Evolutionary conservation across 345 rosid genomes (phyloP).

Genomic region (Geranium brycei): DNA sequence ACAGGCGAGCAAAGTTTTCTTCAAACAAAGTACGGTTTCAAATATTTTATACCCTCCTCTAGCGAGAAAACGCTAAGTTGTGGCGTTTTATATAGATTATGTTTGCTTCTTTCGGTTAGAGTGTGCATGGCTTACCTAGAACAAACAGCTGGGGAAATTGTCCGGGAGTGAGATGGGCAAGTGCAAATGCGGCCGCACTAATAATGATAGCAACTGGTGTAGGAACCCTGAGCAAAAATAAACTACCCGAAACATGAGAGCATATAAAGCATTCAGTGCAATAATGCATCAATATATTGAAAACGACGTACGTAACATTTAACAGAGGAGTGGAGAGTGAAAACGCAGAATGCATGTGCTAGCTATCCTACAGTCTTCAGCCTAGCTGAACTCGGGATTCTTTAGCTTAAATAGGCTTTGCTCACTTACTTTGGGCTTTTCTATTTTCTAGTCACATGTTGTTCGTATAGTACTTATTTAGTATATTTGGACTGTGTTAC

Average conservation of each 20-base stretch:
- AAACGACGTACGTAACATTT: background rate
- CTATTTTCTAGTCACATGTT: no score
- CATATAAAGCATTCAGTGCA: no score
- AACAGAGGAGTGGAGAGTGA: no score
- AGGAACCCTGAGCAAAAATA: slow-evolving; percentile 50
- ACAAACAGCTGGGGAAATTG: slow-evolving; percentile 84
- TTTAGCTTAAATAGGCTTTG: no score
- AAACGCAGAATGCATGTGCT: no score
- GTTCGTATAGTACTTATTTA: no score
- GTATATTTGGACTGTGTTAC: no score
- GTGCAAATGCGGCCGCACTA: slow-evolving; percentile 86
- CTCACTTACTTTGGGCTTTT: no score
- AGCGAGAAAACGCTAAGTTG: background rate
- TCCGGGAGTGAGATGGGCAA: slow-evolving; percentile 85
- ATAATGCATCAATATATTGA: no score
- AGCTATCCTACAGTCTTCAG: no score
- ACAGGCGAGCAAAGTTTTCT: background rate
- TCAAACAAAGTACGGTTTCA: background rate
- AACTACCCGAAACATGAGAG: background rate
- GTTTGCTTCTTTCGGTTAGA: background rate
- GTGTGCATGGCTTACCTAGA: slow-evolving; percentile 33
- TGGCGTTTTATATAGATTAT: background rate
- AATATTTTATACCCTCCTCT: background rate
- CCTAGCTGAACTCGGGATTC: no score
- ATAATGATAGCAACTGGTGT: slow-evolving; percentile 65